Evolutionary conservation across 2,329 filamentous ascomycete species (phyloP), one percentile per base, ranked within the genome.

Genomic region (Akanthomyces dipterigenus): DNA sequence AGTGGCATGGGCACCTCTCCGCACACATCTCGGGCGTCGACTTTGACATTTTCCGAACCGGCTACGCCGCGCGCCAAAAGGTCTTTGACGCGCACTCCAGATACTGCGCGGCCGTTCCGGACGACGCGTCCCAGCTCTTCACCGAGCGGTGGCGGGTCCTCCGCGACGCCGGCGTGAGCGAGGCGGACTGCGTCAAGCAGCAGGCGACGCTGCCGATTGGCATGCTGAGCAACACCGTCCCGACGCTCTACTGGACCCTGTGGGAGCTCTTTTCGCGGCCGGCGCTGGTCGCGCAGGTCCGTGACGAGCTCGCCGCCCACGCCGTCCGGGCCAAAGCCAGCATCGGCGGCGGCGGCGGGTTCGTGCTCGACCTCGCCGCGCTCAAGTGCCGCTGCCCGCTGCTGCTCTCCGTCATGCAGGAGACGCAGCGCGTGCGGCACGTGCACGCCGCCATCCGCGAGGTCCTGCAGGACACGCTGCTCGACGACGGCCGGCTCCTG

Each of bases 221-320:
- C 0, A 63, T 76, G 24, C 67, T 78, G 1, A 70, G 72, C 46
- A 82, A 82, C 64, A 76, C 77, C 0, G 68, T 73, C 4, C 75
- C 76, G 0, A 72, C 76, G 0, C 66, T 68, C 0, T 82, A 80
- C 68, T 82, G 80, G 79, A 61, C 75, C 1, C 40, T 81, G 0
- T 75, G 71, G 63, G 73, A 79, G 43, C 65, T 82, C 8, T 78
- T 72, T 66, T 75, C 75, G 5, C 70, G 75, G 1, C 72, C 75
- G 0, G 64, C 66, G 1, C 64, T 80, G 0, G 70, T 80, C 1
- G 57, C 64, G 0, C 71, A 74, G n/a, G 65, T 81, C 4, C 71
- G 77, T 0, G 60, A 71, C 0, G 79, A 81, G 63, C 65, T 81
- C 3, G n/a, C 3, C 7, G 9, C 51, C n/a, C 31, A 62, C 3